Percentiles rank a stretch among this genome's conserved stretches.
Conservation (phyloP, 345 rosid species). For the Brassica rapa region DNA sequence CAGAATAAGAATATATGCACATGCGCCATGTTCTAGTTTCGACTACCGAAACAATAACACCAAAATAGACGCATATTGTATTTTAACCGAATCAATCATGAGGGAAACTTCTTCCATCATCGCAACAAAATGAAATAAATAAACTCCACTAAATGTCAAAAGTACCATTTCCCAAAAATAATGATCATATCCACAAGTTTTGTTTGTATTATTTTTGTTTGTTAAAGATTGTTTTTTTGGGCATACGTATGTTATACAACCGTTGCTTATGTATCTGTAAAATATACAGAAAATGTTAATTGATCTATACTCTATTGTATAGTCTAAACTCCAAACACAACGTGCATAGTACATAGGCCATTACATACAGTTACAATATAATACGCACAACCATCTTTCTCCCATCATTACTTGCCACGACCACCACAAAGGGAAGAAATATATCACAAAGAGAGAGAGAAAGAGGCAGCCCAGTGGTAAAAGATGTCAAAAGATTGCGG, state of each 20-base stretch:
- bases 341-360: constrained; percentile 16
- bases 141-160: constrained; percentile 17
- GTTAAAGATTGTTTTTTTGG: not conserved
- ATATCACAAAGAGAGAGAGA: constrained; percentile 7
- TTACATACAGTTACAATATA: constrained; percentile 19
- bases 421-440: not conserved
- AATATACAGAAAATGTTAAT: not conserved
- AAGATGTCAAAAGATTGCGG: constrained; percentile 44
- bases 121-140: not conserved
- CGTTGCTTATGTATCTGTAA: not conserved
- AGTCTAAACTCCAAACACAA: constrained; percentile 3
- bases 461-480: constrained; percentile 21
- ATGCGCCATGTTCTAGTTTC: constrained; percentile 37
- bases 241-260: not conserved
- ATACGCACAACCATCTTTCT: constrained; percentile 18
- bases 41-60: constrained; percentile 12
- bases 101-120: constrained; percentile 43
- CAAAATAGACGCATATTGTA: constrained; percentile 15
- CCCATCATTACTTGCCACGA: constrained; percentile 32
- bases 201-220: not conserved
- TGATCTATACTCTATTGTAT: not conserved
- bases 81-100: constrained; percentile 38
- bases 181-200: not conserved
- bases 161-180: constrained; percentile 1
- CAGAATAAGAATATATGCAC: constrained; percentile 30